phyloP scores from a whole-genome alignment of 768 basidiomycete species.

The Tephrocybe sp. region DNA sequence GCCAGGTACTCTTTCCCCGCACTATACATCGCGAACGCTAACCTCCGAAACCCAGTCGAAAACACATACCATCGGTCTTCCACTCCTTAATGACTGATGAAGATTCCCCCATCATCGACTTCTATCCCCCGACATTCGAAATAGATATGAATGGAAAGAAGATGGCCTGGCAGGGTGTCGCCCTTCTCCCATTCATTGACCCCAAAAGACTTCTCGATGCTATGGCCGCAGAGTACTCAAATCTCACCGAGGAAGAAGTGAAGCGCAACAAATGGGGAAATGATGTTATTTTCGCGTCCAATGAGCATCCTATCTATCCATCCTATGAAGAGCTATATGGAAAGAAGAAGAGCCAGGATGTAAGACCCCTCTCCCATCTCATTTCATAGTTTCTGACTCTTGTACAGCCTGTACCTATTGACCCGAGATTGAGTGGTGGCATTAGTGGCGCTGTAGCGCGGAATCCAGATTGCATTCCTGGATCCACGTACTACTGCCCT shows the following conservation, averaged over 20 bases:
- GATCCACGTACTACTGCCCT: slow-evolving; percentile 85
- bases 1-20: slow-evolving; percentile 56
- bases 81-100: slow-evolving; percentile 85
- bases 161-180: slow-evolving; percentile 99
- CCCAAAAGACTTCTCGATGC: slow-evolving; percentile 78
- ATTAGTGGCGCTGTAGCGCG: slow-evolving; percentile 79
- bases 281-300: slow-evolving; percentile 78
- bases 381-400: slow-evolving; percentile 8
- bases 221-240: slow-evolving; percentile 67
- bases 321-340: slow-evolving; percentile 89
- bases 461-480: slow-evolving; percentile 88
- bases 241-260: slow-evolving; percentile 80
- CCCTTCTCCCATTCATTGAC: slow-evolving; percentile 95
- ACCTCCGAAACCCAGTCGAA: slow-evolving; percentile 50
- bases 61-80: slow-evolving; percentile 86
- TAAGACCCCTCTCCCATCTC: slow-evolving; percentile 34
- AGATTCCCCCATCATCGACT: slow-evolving; percentile 92
- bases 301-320: slow-evolving; percentile 84
- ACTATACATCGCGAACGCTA: slow-evolving; percentile 2
- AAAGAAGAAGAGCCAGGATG: slow-evolving; percentile 80
- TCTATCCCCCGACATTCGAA: slow-evolving; percentile 90
- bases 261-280: slow-evolving; percentile 84
- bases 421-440: slow-evolving; percentile 69
- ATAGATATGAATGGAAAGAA: slow-evolving; percentile 99
- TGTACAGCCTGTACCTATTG: slow-evolving; percentile 70